Base-by-base conservation (phyloP, 2,329 filamentous ascomycete genomes). In the Dactylonectria macrodidyma region DNA sequence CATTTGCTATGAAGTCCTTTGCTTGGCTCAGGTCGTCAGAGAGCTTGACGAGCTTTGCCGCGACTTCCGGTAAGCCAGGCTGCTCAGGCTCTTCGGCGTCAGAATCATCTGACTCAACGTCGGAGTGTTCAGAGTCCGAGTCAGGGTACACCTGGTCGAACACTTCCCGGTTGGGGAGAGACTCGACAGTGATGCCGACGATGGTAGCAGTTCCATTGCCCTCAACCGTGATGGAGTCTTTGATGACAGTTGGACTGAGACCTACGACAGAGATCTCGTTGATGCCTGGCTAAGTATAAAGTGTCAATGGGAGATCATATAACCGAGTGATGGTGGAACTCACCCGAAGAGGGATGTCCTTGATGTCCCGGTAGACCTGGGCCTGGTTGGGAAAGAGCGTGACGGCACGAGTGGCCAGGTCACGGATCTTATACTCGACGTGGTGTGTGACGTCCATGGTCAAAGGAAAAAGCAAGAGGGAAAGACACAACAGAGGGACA, bases 301-400 rank as follows among this genome's bases (percentile, higher is more conserved):
- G 8, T 59, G 65, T 63, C 51, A 64, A 47, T 2, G 19, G 14
- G n/a, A 10, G 56, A 34, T 9, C 6, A 12, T 16, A 24, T 34
- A 8, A 14, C 24, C 9, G 26, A n/a, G 7, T 16, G 14, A 14
- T 14, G 16, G 9, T 3, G 50, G 26, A 22, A 41, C 69, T 51
- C 65, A 78, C 78, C 65, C 76, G 75, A 41, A 80, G 73, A 47
- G 70, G 63, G 16, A 91, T 81, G 70, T 87, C 80, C 65, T 85
- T 86, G 75, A 92, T 85, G 60, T 91, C 88, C 30, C 90, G 85
- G 12, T 87, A 84, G 34, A 92, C 78, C 55, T 90, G 89, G 1
- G 90, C 91, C 69, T 87, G 82, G 2, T 83, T 82, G 0, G 90
- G 90, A 66, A 91, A 92, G 47, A 93, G 84, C 0, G 87, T 90